Evolutionary conservation across 2,329 filamentous ascomycete genomes (phyloP), one percentile per base, ranked within the genome.

Genomic region (Colletotrichum phormii): DNA sequence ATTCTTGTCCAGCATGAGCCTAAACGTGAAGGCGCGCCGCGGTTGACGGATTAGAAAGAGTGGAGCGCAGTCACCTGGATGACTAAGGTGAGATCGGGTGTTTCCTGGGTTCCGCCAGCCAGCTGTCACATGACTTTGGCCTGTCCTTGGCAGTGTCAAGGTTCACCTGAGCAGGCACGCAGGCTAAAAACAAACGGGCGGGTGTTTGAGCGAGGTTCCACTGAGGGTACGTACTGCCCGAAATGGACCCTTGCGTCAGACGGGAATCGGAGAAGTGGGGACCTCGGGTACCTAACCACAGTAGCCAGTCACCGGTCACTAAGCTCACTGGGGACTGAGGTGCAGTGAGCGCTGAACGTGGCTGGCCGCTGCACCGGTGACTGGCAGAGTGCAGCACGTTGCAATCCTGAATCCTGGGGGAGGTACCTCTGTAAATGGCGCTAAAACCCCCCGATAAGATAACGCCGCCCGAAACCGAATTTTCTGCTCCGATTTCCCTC

Each of bases 401-500:
- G 49, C 62, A 67, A 61, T 59, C 33, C 53, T 67, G 63, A 42
- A 42, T 42, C 37, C 37, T 7, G 37, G 37, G 63, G 49, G 64
- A 61, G 33, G 42, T 49, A 49, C 42, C 15, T 42, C 37, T 18
- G 5, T 29, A 57, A 8, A n/a, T 26, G 57, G 33, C 67, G 55
- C 63, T 63, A 42, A 29, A 29, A 51, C 42, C n/a, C 3, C 18
- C 26, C 55, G 71, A 73, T 73, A 73, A 73, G 71, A 73, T 73
- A 73, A 73, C 58, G 55, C 66, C 71, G 60, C 13, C 22, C 29
- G 51, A 53, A 60, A 53, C 68, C 68, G 71, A 69, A 74, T 73
- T 75, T 73, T 75, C 59, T 73, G 61, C 69, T 67, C 64, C 72
- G 71, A 71, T 65, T 70, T 61, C 57, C 55, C 64, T 63, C 57